These are phyloP conservation scores for Parasarocladium wereldwijsianum DNA, from an alignment of 2,329 filamentous ascomycete species.

Conservation along the genomic window DNA sequence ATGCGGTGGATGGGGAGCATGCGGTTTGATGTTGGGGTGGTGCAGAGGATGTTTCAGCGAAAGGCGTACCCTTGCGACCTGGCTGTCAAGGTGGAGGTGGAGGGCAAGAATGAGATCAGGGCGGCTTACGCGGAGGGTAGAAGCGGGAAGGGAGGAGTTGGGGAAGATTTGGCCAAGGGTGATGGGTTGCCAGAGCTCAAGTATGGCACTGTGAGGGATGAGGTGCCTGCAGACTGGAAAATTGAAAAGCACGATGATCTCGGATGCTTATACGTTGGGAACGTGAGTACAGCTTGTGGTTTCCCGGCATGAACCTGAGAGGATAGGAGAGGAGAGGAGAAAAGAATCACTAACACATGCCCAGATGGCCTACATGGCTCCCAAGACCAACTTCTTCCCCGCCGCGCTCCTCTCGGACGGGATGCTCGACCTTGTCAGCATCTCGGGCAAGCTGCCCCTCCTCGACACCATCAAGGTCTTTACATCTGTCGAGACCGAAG, in stretches of 20 bases:
- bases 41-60: conserved; percentile 61
- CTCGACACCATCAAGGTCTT: conserved; percentile 55
- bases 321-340: too few species aligned
- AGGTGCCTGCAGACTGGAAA: conserved; percentile 65
- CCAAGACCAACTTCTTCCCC: conserved; percentile 77
- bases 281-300: conserved; percentile 44
- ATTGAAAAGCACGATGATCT: conserved; percentile 59
- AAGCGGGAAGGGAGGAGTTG: conserved; percentile 1
- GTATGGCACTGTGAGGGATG: conserved; percentile 68
- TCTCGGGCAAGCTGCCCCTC: conserved; percentile 61
- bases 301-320: too few species aligned
- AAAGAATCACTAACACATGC: not conserved
- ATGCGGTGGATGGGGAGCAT: conserved; percentile 83
- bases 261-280: conserved; percentile 88
- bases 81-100: conserved; percentile 68
- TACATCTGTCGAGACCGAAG: conserved; percentile 53
- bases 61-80: conserved; percentile 81
- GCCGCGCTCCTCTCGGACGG: conserved; percentile 73
- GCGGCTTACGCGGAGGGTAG: conserved; percentile 46
- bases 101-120: conserved; percentile 59
- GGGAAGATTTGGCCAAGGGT: conserved; percentile 13
- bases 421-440: conserved; percentile 67
- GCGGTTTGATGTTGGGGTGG: conserved; percentile 73
- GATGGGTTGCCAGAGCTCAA: conserved; percentile 54
- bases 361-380: conserved; percentile 80